Evolutionary conservation across 495 filamentous ascomycete genomes (phyloP).

Genomic region (Paragyromitra xinjiangensis): DNA sequence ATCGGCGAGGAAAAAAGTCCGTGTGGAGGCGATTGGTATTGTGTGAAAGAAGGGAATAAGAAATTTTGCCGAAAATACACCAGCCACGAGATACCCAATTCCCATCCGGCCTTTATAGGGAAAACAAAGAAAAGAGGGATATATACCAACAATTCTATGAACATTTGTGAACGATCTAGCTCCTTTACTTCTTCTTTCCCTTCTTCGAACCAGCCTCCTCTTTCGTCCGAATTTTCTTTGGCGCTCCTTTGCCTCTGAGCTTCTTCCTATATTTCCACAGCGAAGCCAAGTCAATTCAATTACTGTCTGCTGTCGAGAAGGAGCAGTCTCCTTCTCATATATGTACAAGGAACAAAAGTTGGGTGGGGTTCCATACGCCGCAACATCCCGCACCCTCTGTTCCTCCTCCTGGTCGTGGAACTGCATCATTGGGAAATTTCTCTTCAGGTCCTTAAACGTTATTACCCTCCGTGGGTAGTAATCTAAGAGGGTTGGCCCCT

Average conservation of each 20-base stretch:
- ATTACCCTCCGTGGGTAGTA: conserved; percentile 85
- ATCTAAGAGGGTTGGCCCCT: conserved; percentile 76
- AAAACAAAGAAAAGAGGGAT: not conserved
- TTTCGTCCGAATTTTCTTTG: conserved; percentile 83
- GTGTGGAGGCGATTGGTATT: not conserved
- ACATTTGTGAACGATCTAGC: not conserved
- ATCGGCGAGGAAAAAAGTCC: not conserved
- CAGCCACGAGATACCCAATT: not conserved
- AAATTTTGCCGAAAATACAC: not conserved
- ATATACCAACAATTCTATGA: conserved; percentile 9
- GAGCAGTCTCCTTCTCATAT: not conserved
- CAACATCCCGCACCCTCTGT: conserved; percentile 78
- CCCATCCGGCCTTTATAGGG: not conserved
- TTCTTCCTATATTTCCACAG: conserved; percentile 63
- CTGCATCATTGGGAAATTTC: conserved; percentile 69
- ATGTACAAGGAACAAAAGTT: not conserved
- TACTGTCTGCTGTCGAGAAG: not conserved
- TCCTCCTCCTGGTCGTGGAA: conserved; percentile 78
- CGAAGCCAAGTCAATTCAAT: conserved; percentile 15
- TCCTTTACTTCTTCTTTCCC: conserved; percentile 37
- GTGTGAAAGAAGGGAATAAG: not conserved
- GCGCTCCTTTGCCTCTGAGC: conserved; percentile 83
- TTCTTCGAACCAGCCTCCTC: conserved; percentile 50
- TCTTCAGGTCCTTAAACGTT: conserved; percentile 73
- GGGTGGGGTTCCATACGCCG: conserved; percentile 62